A percentile compares a stretch with the other conserved stretches of the same genome.
These are phyloP conservation scores for Coemansia asiatica DNA, from an alignment of 192 early-diverging fungal genomes.

Conservation along the genomic window DNA sequence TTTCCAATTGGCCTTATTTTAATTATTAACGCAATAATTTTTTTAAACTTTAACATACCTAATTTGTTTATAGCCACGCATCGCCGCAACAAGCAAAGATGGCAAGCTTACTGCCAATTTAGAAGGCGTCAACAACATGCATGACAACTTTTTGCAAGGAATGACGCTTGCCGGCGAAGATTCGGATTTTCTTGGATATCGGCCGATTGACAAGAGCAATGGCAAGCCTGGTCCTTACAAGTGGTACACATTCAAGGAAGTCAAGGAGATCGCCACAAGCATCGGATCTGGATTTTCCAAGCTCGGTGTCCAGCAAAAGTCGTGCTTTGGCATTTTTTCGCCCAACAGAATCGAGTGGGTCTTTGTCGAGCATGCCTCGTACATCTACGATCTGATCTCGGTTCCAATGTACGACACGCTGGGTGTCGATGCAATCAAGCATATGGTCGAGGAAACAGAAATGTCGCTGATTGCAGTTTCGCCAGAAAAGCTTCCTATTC, in stretches of 20 bases:
- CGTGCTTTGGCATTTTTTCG: constrained; percentile 67
- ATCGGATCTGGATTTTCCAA: constrained; percentile 76
- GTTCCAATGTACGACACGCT: constrained; percentile 86
- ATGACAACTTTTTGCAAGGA: constrained; percentile 49
- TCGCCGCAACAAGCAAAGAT: constrained; percentile 27
- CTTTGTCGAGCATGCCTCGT: constrained; percentile 51
- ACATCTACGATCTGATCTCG: constrained; percentile 68
- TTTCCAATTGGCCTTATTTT: no score
- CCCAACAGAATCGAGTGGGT: constrained; percentile 60
- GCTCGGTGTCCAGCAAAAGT: constrained; percentile 65
- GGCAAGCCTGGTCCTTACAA: constrained; percentile 69
- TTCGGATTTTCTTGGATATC: constrained; percentile 38
- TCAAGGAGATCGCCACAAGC: constrained; percentile 56
- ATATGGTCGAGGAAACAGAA: constrained; percentile 86
- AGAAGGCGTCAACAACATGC: constrained; percentile 50
- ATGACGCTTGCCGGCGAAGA: constrained; percentile 39
- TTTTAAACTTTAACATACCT: not conserved
- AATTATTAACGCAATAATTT: not conserved
- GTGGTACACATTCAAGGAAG: constrained; percentile 78
- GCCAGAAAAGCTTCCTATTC: constrained; percentile 58
- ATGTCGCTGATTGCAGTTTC: constrained; percentile 68
- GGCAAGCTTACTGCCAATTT: constrained; percentile 29
- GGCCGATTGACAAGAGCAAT: constrained; percentile 26
- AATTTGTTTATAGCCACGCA: constrained; percentile 30
- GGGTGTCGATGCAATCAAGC: constrained; percentile 77